Evolutionary conservation across 345 rosid species (phyloP).

Genomic region (Salix dunnii): DNA sequence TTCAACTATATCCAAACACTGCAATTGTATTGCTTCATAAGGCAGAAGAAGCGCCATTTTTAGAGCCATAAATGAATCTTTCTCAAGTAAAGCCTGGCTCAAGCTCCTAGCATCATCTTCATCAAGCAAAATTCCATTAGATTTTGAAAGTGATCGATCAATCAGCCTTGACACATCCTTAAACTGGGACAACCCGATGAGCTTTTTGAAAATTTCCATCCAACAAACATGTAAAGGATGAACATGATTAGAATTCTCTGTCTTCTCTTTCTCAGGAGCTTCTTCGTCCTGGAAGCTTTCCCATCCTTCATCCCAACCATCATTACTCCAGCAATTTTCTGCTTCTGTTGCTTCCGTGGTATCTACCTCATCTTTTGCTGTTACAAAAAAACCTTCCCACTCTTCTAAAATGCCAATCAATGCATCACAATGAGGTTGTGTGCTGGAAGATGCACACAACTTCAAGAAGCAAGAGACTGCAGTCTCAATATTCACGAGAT

Average conservation of each 20-base stretch:
- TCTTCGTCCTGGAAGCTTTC: constrained; percentile 87
- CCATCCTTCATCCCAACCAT: constrained; percentile 98
- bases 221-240: constrained; percentile 87
- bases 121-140: constrained; percentile 46
- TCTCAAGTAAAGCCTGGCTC: constrained; percentile 26
- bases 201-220: constrained; percentile 54
- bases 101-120: constrained; percentile 57
- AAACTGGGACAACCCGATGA: constrained; percentile 29
- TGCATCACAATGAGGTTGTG: constrained; percentile 49
- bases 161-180: constrained; percentile 48
- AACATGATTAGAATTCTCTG: constrained; percentile 24
- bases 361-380: constrained; percentile 36
- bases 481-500: constrained; percentile 49
- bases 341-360: constrained; percentile 38
- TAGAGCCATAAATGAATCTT: constrained; percentile 46
- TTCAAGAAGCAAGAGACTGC: constrained; percentile 70
- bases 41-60: constrained; percentile 73
- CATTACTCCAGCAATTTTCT: constrained; percentile 65
- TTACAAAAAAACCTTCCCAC: constrained; percentile 79
- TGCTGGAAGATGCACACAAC: constrained; percentile 48
- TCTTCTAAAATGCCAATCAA: constrained; percentile 69
- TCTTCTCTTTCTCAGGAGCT: constrained; percentile 40
- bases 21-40: constrained; percentile 49
- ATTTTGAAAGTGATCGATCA: constrained; percentile 58
- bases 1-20: constrained; percentile 52